Conservation (phyloP, 805 yeast species). For the Starmerella scarabaei region DNA sequence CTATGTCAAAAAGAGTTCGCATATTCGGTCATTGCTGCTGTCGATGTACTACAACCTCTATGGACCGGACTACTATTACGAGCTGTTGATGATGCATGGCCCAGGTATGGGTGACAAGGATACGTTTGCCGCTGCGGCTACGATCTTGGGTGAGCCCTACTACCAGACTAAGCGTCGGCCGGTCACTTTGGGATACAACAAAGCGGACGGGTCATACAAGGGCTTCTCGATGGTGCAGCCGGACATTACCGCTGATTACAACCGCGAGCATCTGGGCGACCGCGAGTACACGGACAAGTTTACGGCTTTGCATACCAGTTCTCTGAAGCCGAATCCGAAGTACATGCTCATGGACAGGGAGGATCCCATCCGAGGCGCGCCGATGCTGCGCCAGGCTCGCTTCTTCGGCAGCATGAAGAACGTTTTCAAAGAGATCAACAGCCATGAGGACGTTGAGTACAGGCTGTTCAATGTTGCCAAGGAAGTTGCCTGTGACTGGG, state of each 20-base stretch:
- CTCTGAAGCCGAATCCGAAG: conserved; percentile 18
- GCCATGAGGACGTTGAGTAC: conserved; percentile 15
- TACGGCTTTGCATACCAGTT: conserved; percentile 19
- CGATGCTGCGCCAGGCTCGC: conserved; percentile 12
- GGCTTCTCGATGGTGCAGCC: conserved; percentile 51
- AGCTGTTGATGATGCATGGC: conserved; percentile 45
- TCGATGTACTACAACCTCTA: conserved; percentile 53
- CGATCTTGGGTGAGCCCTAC: conserved; percentile 43
- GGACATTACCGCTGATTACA: conserved; percentile 51
- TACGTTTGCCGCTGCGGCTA: conserved; percentile 60
- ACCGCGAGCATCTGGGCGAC: conserved; percentile 4
- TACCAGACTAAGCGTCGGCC: conserved; percentile 37
- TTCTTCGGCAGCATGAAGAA: conserved; percentile 15
- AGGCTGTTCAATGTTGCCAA: conserved; percentile 13
- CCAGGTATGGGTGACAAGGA: conserved; percentile 80
- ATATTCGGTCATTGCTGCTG: conserved; percentile 43
- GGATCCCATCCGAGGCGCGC: conserved; percentile 15
- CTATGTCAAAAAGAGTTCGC: conserved; percentile 43
- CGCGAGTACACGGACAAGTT: conserved; percentile 4
- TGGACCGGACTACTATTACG: conserved; percentile 50
- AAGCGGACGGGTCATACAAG: conserved; percentile 7
- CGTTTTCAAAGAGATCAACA: conserved; percentile 4
- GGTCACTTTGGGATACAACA: conserved; percentile 28
- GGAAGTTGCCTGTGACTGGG: conserved; percentile 20
- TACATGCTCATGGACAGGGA: conserved; percentile 11